Evolutionary conservation across 352 stramenopile genomes (phyloP).

Genomic region (Aphanomyces astaci): DNA sequence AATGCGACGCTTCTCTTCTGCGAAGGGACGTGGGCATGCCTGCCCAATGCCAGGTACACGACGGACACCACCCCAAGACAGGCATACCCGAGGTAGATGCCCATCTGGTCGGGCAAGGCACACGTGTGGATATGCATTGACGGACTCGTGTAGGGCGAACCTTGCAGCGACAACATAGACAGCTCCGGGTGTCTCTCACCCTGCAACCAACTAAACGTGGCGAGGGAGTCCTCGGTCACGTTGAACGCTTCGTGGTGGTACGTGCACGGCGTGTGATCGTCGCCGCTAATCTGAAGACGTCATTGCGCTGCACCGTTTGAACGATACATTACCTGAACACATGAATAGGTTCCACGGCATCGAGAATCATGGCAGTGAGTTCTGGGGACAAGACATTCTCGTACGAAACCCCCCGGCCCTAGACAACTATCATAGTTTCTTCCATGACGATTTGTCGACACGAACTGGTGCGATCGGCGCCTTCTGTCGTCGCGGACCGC

Average conservation of each 20-base stretch:
- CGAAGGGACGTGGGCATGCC: background rate
- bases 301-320: too few species aligned
- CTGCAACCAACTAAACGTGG: slow-evolving; percentile 3
- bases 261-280: background rate
- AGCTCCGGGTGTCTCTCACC: background rate
- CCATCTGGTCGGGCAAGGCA: background rate
- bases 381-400: background rate
- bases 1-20: too few species aligned
- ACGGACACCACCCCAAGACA: background rate
- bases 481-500: background rate
- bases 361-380: background rate
- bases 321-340: background rate
- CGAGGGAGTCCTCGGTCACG: background rate
- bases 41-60: background rate
- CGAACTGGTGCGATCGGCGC: background rate
- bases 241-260: background rate
- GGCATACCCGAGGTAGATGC: background rate
- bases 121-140: background rate
- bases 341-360: background rate
- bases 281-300: background rate
- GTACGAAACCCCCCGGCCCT: background rate
- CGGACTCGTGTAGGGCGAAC: background rate
- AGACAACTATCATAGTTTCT: background rate
- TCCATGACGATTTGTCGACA: background rate
- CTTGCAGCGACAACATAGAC: background rate